These are phyloP conservation scores for Keithomyces neogunnii DNA, from an alignment of 2,329 filamentous ascomycete genomes.

Conservation along the genomic window DNA sequence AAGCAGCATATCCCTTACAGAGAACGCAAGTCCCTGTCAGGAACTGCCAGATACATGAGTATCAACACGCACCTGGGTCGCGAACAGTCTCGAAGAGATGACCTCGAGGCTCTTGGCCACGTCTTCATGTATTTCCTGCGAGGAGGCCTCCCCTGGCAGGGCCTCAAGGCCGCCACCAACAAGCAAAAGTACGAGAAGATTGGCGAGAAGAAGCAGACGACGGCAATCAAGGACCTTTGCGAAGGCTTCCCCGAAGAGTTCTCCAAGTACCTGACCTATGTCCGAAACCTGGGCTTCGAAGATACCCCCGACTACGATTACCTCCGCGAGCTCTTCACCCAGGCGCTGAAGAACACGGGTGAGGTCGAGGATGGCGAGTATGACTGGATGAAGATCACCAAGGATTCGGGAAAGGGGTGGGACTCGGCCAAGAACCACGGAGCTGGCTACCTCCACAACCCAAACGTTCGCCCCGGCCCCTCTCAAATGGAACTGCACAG, in stretches of 20 bases:
- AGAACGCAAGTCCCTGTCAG: conserved; percentile 92
- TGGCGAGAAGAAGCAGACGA: conserved; percentile 99
- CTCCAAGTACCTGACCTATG: conserved; percentile 94
- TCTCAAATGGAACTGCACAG: conserved; percentile 80
- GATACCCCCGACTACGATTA: conserved; percentile 98
- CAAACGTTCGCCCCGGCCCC: conserved; percentile 68
- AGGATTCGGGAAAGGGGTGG: conserved; percentile 77
- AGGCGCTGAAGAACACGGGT: conserved; percentile 87
- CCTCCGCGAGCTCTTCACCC: conserved; percentile 89
- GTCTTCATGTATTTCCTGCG: conserved; percentile 69
- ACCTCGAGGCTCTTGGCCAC: conserved; percentile 78
- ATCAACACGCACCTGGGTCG: conserved; percentile 98
- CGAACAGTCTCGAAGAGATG: conserved; percentile 92
- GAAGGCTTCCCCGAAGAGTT: conserved; percentile 96
- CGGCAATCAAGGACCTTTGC: conserved; percentile 91
- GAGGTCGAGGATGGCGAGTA: conserved; percentile 97
- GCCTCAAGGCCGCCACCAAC: conserved; percentile 64
- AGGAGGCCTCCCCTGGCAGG: conserved; percentile 65
- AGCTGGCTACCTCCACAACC: conserved; percentile 57
- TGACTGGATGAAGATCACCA: conserved; percentile 98
- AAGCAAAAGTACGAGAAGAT: conserved; percentile 99
- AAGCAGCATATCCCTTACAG: conserved; percentile 98
- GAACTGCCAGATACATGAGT: conserved; percentile 97
- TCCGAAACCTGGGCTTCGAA: conserved; percentile 95
- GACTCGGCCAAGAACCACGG: conserved; percentile 62